These are phyloP conservation scores for Sporisorium iseilematis-ciliati DNA, from an alignment of 1,284 basidiomycete genomes.

Conservation along the genomic window DNA sequence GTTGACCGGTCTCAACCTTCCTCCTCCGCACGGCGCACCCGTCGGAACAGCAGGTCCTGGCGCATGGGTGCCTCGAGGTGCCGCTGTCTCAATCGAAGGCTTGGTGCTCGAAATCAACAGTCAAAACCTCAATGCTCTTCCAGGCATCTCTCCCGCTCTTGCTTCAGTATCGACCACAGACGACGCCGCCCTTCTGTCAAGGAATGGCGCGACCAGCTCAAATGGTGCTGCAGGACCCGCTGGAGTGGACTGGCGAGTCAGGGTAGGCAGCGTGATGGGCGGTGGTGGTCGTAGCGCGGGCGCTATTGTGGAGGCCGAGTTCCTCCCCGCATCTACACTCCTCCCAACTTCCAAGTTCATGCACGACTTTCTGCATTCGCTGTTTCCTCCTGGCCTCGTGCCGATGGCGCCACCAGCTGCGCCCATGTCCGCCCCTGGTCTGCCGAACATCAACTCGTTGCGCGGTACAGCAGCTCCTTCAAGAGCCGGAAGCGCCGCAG, in stretches of 20 bases:
- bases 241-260: constrained; percentile 44
- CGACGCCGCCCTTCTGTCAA: constrained; percentile 1
- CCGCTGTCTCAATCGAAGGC: constrained; percentile 56
- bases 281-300: constrained; percentile 52
- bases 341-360: constrained; percentile 43
- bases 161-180: constrained; percentile 20
- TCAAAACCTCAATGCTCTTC: constrained; percentile 28
- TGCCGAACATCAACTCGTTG: constrained; percentile 9
- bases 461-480: not conserved
- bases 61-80: constrained; percentile 60
- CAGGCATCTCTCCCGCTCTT: constrained; percentile 37
- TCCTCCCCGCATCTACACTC: constrained; percentile 35
- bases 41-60: constrained; percentile 59
- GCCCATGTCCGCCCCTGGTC: not conserved
- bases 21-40: constrained; percentile 57
- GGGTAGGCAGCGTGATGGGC: constrained; percentile 52
- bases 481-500: constrained; percentile 13
- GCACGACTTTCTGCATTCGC: constrained; percentile 36
- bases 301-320: constrained; percentile 53
- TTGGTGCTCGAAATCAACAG: constrained; percentile 53
- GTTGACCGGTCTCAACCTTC: constrained; percentile 48
- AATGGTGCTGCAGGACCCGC: not conserved
- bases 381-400: constrained; percentile 39
- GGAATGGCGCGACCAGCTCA: constrained; percentile 7
- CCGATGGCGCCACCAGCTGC: constrained; percentile 15